These are phyloP conservation scores for Euryodendron excelsum DNA, from an alignment of 148 eudicot species.

Conservation along the genomic window DNA sequence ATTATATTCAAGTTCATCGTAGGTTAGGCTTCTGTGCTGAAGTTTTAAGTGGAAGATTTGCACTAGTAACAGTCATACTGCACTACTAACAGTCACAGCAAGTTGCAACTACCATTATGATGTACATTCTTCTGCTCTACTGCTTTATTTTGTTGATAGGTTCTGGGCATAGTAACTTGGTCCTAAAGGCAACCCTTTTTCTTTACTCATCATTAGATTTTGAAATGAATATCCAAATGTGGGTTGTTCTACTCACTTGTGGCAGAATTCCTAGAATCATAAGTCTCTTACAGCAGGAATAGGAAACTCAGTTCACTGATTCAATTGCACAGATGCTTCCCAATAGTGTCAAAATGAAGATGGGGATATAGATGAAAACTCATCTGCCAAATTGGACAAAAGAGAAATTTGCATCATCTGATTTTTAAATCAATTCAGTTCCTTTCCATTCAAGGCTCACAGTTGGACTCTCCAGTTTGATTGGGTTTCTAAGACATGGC, in stretches of 20 bases:
- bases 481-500: too few relatives aligned
- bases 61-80: background rate
- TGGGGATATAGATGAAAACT: background rate
- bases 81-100: background rate
- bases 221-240: background rate
- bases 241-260: background rate
- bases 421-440: too few relatives aligned
- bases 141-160: background rate
- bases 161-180: background rate
- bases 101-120: background rate
- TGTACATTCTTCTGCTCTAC: background rate
- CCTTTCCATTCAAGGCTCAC: too few relatives aligned
- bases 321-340: background rate
- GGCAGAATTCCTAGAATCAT: background rate
- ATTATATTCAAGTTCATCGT: background rate
- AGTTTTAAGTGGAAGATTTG: conserved; percentile 1
- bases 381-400: too few relatives aligned
- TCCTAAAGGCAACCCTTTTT: background rate
- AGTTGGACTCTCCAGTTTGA: too few relatives aligned
- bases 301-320: background rate
- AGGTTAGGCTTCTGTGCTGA: background rate
- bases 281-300: background rate
- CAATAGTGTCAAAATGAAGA: background rate
- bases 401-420: too few relatives aligned
- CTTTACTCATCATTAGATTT: background rate